Base-by-base conservation (phyloP, 805 yeast genomes). In the Maudiozyma serrabonitensis region DNA sequence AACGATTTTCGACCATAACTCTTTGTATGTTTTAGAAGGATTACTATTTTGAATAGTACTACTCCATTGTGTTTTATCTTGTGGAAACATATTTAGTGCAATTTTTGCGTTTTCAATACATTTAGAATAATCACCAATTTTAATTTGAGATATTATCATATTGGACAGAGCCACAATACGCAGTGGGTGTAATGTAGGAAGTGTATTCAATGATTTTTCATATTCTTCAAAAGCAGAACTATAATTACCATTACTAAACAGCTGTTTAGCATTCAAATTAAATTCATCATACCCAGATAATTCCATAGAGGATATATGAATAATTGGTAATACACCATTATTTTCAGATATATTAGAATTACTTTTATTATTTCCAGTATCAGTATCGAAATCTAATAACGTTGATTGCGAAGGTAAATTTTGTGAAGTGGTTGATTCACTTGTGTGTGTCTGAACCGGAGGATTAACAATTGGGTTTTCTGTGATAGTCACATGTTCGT, bases 241-340 rank as follows among this genome's bases (percentile, higher is more conserved):
- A 62, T 84, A 93, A 63, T 93, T 91, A 18, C 99, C 99, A n/a
- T 79, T 75, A 49, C 79, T 78, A 69, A 81, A 93, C 1, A 80
- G 74, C 16, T 73, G 74, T 6, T 79, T 69, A 6, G 89, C 99
- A 25, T 73, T 73, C 7, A 65, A 67, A 52, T 80, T 79, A 28
- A 73, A 69, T 23, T 74, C 75, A 7, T 71, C 59, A 69, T 69
- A 81, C 56, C 67, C 61, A 8, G 60, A 61, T 32, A 59, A 45
- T 56, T 66, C 69, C 16, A 67, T 55, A 2, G 52, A 46, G 1
- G 68, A 59, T 2, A 67, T 56, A 9, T 59, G 56, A 5, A 59
- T 46, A 1, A 31, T 40, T 2, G 51, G 50, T 6, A 51, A 15
- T 26, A 8, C 8, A 8, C 28, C n/a, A n/a, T n/a, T 26, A 26